Evolutionary conservation across 129 eudicot species (phyloP).

Genomic region (Calendula officinalis): DNA sequence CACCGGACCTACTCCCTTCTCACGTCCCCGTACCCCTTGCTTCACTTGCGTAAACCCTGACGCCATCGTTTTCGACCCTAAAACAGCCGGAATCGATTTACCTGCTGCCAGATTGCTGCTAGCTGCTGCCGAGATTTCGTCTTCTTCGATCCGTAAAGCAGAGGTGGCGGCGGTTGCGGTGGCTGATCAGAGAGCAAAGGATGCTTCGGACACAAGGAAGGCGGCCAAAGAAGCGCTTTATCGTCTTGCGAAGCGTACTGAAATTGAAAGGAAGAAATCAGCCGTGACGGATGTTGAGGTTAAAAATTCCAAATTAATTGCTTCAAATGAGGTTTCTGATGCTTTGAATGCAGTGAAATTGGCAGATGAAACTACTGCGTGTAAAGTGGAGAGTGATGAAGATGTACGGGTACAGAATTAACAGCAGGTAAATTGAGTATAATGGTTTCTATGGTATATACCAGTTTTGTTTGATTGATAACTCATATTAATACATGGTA

Average conservation of each 20-base stretch:
- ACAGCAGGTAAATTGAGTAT: neutral
- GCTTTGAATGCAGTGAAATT: constrained; percentile 52
- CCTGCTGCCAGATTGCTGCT: constrained; percentile 41
- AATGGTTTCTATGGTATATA: neutral
- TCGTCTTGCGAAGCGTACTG: constrained; percentile 33
- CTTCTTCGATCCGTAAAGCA: constrained; percentile 42
- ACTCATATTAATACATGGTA: constrained; percentile 4
- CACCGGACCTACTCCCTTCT: constrained; percentile 12
- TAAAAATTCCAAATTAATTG: constrained; percentile 25
- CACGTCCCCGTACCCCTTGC: constrained; percentile 38
- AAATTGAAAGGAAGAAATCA: constrained; percentile 34
- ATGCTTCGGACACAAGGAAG: constrained; percentile 49
- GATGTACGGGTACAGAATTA: constrained; percentile 14
- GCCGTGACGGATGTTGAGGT: constrained; percentile 12
- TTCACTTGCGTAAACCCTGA: constrained; percentile 47
- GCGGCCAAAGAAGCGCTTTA: constrained; percentile 58
- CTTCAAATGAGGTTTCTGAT: constrained; percentile 36
- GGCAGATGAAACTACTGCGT: constrained; percentile 1
- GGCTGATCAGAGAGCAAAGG: constrained; percentile 52
- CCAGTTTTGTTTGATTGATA: neutral
- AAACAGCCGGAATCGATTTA: constrained; percentile 28
- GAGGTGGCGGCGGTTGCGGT: constrained; percentile 38
- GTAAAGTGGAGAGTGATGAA: constrained; percentile 2
- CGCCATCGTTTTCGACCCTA: constrained; percentile 31
- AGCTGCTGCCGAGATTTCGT: constrained; percentile 50